These are phyloP conservation scores for Penicillium sp. DNA, from an alignment of 2,329 filamentous ascomycete genomes.

Conservation along the genomic window DNA sequence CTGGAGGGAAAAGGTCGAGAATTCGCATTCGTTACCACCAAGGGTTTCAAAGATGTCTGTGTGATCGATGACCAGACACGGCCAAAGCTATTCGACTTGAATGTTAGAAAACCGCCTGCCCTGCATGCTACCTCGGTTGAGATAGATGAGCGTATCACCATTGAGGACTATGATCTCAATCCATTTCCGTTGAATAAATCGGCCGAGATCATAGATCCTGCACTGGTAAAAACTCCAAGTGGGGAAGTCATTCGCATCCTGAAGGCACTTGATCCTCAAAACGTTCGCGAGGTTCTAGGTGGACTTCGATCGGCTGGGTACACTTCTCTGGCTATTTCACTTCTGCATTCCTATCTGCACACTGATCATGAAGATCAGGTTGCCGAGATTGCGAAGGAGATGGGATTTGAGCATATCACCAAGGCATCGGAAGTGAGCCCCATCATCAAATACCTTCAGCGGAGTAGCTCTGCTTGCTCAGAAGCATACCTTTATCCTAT, in stretches of 20 bases:
- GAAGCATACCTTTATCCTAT: constrained; percentile 4
- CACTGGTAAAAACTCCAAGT: not conserved
- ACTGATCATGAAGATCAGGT: constrained; percentile 4
- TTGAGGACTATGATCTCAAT: constrained; percentile 3
- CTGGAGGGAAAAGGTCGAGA: not conserved
- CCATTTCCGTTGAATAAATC: not conserved
- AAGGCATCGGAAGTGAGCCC: not conserved
- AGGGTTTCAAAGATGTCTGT: constrained; percentile 1
- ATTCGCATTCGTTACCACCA: not conserved
- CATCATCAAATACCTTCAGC: not conserved
- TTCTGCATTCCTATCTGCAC: constrained; percentile 8
- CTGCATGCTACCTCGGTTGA: not conserved
- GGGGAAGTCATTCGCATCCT: not conserved
- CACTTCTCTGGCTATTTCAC: not conserved
- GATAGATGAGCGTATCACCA: not conserved
- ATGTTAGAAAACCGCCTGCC: not conserved
- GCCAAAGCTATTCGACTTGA: constrained; percentile 1
- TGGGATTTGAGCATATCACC: constrained; percentile 8
- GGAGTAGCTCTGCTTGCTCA: not conserved
- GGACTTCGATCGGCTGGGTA: not conserved
- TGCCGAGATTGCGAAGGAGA: not conserved
- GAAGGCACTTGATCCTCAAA: not conserved
- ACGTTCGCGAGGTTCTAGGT: not conserved
- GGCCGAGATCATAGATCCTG: not conserved
- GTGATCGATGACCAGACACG: constrained; percentile 1